Evolutionary conservation across 345 rosid genomes (phyloP).

Genomic region (Eucalyptus albens): DNA sequence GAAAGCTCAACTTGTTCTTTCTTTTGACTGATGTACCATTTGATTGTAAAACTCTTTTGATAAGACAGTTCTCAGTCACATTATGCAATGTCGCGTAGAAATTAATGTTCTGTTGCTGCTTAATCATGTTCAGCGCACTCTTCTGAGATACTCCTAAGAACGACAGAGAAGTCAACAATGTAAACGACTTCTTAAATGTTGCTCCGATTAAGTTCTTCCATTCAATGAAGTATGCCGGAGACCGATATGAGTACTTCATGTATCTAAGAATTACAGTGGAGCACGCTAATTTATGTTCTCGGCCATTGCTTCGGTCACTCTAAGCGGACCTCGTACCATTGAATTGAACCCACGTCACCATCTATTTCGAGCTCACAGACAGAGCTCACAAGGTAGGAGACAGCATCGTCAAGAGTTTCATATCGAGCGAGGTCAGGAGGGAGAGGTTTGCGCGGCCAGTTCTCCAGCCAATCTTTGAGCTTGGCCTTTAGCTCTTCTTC

Average conservation of each 20-base stretch:
- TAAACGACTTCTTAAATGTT: not conserved
- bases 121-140: not conserved
- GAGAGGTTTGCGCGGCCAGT: slow-evolving; percentile 53
- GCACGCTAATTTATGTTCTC: not conserved
- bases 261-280: not conserved
- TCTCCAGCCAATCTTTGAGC: slow-evolving; percentile 57
- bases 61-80: not conserved
- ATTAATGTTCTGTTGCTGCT: not conserved
- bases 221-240: not conserved
- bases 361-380: slow-evolving; percentile 79
- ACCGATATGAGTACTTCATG: not conserved
- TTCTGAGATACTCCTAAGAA: not conserved
- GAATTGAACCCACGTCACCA: slow-evolving; percentile 72
- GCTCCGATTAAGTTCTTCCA: not conserved
- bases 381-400: slow-evolving; percentile 47
- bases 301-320: slow-evolving; percentile 24
- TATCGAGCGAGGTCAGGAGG: slow-evolving; percentile 81
- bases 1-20: not conserved
- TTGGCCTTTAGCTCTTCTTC: slow-evolving; percentile 63
- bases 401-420: slow-evolving; percentile 51
- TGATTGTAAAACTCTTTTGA: not conserved
- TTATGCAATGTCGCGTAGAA: not conserved
- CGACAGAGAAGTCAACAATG: not conserved
- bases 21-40: not conserved
- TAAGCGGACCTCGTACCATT: slow-evolving; percentile 78